Percentiles rank a stretch among this genome's conserved stretches.
These are phyloP conservation scores for Narthecium ossifragum DNA, from an alignment of 106 monocot species.

Conservation along the genomic window DNA sequence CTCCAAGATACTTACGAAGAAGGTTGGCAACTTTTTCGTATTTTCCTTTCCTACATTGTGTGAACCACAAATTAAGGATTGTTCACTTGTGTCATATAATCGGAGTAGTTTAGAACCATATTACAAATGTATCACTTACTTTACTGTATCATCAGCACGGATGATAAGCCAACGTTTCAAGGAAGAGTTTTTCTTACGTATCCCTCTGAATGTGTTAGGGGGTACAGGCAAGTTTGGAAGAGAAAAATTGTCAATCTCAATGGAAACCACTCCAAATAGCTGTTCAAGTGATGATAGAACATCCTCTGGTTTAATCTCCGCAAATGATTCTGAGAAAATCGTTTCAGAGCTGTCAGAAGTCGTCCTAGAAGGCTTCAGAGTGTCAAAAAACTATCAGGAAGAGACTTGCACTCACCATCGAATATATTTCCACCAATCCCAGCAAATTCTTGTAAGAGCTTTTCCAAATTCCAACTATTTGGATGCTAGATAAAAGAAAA, in stretches of 20 bases:
- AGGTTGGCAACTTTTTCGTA: constrained; percentile 48
- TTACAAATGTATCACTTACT: constrained; percentile 24
- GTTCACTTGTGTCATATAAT: not conserved
- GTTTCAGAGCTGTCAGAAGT: too few species aligned
- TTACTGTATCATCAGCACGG: constrained; percentile 65
- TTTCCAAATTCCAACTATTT: constrained; percentile 58
- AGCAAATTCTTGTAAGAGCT: constrained; percentile 73
- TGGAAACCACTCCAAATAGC: constrained; percentile 26
- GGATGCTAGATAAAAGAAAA: constrained; percentile 49
- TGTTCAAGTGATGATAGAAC: constrained; percentile 59
- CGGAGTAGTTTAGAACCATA: not conserved
- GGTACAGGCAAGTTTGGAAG: constrained; percentile 63
- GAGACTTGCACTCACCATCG: constrained; percentile 58
- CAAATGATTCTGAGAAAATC: constrained; percentile 43
- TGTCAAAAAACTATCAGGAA: too few species aligned
- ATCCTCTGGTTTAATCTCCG: constrained; percentile 39
- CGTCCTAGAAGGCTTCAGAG: not conserved
- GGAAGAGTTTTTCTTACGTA: constrained; percentile 67
- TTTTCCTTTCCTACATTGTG: constrained; percentile 55
- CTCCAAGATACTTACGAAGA: constrained; percentile 93
- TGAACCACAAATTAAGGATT: constrained; percentile 1
- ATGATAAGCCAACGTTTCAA: constrained; percentile 80
- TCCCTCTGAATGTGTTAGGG: constrained; percentile 72
- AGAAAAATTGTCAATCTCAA: constrained; percentile 44
- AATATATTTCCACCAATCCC: constrained; percentile 55